Evolutionary conservation across 1,139 yeast genomes (phyloP).

Genomic region (Saccharomyces hybrid): DNA sequence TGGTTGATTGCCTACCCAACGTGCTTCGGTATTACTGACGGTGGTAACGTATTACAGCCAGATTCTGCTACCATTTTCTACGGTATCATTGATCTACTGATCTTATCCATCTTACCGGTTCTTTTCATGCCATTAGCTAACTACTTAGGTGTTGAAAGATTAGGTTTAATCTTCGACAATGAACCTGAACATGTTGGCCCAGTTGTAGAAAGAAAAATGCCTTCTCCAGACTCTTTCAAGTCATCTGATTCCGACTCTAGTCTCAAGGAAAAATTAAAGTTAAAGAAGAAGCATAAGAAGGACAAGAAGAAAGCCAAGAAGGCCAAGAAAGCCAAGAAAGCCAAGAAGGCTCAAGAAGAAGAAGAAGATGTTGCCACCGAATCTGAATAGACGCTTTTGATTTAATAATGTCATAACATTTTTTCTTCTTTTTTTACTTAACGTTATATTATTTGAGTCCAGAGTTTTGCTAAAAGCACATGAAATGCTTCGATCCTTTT

Average conservation of each 20-base stretch:
- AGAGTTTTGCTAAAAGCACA: neutral
- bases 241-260: conserved; percentile 1
- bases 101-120: conserved; percentile 34
- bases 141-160: conserved; percentile 21
- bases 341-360: neutral
- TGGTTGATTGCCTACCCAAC: too few relatives aligned
- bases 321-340: conserved; percentile 8
- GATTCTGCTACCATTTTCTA: conserved; percentile 50
- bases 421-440: neutral
- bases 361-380: neutral
- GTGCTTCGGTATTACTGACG: too few relatives aligned
- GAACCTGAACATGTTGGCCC: conserved; percentile 8
- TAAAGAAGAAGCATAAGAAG: conserved; percentile 4
- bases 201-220: neutral
- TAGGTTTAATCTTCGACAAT: conserved; percentile 12
- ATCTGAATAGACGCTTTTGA: neutral
- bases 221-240: conserved; percentile 4
- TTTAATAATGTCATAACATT: neutral
- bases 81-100: conserved; percentile 49
- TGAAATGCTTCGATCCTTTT: neutral
- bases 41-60: too few relatives aligned
- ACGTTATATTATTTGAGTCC: neutral
- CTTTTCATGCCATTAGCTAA: conserved; percentile 19
- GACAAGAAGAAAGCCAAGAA: conserved; percentile 7
- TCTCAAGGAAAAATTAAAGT: neutral